Evolutionary conservation across 257 asterid genomes (phyloP).

Genomic region (Verbena officinalis): DNA sequence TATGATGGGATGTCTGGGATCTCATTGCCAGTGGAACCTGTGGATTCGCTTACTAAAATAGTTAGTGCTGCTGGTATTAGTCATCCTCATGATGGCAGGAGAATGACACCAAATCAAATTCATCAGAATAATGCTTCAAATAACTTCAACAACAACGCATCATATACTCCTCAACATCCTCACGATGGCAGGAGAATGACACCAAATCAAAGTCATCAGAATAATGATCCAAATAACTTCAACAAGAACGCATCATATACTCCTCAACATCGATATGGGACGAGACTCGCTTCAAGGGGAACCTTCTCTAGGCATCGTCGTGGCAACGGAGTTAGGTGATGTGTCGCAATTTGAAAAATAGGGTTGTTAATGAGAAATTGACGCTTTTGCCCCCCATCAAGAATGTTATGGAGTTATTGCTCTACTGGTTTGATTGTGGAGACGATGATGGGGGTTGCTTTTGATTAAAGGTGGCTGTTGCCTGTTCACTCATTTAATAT

Average conservation of each 20-base stretch:
- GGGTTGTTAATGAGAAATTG: too few relatives aligned
- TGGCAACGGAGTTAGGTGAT: slow-evolving; percentile 27
- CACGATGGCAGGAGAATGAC: slow-evolving; percentile 11
- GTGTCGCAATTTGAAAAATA: background rate
- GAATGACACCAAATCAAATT: background rate
- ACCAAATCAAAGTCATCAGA: background rate
- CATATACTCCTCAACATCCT: slow-evolving; percentile 32
- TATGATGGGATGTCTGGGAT: slow-evolving; percentile 70
- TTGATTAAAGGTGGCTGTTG: background rate
- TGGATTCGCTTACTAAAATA: slow-evolving; percentile 44
- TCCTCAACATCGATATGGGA: slow-evolving; percentile 17
- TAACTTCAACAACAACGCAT: slow-evolving; percentile 1
- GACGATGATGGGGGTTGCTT: background rate
- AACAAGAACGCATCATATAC: background rate
- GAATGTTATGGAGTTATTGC: too few relatives aligned
- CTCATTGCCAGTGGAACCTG: slow-evolving; percentile 41
- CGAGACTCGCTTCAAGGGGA: background rate
- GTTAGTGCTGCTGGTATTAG: slow-evolving; percentile 48
- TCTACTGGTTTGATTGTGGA: background rate
- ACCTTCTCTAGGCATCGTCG: slow-evolving; percentile 26
- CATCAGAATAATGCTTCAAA: slow-evolving; percentile 23
- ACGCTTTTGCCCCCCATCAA: too few relatives aligned
- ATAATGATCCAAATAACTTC: slow-evolving; percentile 15
- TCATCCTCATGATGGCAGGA: slow-evolving; percentile 26
- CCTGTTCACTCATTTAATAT: background rate